Base-by-base conservation (phyloP, 1,284 basidiomycete genomes). In the Apiotrichum gracile region DNA sequence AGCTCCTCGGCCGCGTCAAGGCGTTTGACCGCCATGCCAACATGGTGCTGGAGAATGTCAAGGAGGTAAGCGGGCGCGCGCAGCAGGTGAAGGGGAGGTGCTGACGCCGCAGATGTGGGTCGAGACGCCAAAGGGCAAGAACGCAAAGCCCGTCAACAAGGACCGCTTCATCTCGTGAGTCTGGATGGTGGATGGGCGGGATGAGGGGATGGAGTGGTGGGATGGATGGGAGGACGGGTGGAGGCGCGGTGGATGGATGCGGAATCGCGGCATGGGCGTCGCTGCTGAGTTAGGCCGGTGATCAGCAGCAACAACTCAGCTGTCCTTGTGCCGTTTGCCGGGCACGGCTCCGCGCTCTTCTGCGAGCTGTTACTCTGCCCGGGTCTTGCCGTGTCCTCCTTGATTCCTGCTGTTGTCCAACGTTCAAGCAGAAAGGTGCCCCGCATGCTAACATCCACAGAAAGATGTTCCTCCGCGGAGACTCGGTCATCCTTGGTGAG, bases 161-260 rank as follows among this genome's bases (percentile, higher is more conserved):
- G 92, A 99, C 78, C 83, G 96, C 40, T 98, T 98, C 79, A 96
- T 99, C 73, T 96, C 91, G 78, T 98, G 94, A 78, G 96, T 97
- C 86, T 91, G 74, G 73, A 6, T 3, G 22, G 4, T 57, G 42
- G 37, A 19, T 16, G 25, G 12, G 5, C n/a, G 34, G 34, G 4
- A 17, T 22, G 31, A 26, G 10, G 34, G 16, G 16, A 17, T 4
- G 16, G 5, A 12, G 6, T 9, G 5, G 37, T 21, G 25, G 35
- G 26, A 13, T 19, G 9, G 26, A 22, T 47, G 17, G 27, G 22
- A 12, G 1, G 17, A 10, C n/a, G n/a, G 21, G 10, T 5, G 9
- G n/a, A n/a, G n/a, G n/a, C n/a, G n/a, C 10, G 5, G 31, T 21
- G 14, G 7, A n/a, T 24, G 39, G 33, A 31, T 25, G 10, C 33